Base-by-base conservation (phyloP, 2,329 filamentous ascomycete species). In the Xylariaceae sp. region DNA sequence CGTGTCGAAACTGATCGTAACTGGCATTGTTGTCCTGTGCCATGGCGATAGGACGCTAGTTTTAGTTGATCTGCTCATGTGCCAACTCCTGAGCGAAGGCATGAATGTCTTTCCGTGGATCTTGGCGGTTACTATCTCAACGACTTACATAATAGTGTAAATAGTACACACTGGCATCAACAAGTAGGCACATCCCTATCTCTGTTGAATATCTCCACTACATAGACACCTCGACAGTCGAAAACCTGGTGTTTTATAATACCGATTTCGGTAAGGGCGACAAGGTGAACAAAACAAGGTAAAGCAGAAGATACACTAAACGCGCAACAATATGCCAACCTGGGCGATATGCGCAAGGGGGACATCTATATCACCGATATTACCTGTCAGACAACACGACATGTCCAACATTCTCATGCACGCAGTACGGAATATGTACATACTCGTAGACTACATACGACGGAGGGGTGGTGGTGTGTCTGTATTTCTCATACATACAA, bases 41-140 rank as follows among this genome's bases (percentile, higher is more conserved):
- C 45, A 54, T 62, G 39, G 55, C 52, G 58, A 56, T 58, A 54
- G 37, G 50, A 58, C 61, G 53, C 55, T 56, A 58, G 53, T 53
- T 55, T 61, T 50, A 55, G 58, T 52, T 62, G 9, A 30, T 30
- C 5, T 30, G 23, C 5, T 30, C 5, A 30, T 30, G 23, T 30
- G 23, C 23, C 23, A 30, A 30, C 23, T 30, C 23, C 23, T 30
- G 23, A 5, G 5, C 23, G 23, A 49, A n/a, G n/a, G 10, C 23
- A 30, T 7, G 41, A 45, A 45, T 45, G 44, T 49, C 30, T 41
- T 41, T 41, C 13, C 37, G 13, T 41, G 37, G 37, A 13, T 41
- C 23, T 30, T 30, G 23, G 23, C 3, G 23, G 23, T 30, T 30
- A 30, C 23, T 4, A 30, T 30, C 23, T 30, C 23, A 30, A 30